Evolutionary conservation across 768 basidiomycete species (phyloP), one percentile per base, ranked within the genome.

Genomic region (Coprinopsis sp.): DNA sequence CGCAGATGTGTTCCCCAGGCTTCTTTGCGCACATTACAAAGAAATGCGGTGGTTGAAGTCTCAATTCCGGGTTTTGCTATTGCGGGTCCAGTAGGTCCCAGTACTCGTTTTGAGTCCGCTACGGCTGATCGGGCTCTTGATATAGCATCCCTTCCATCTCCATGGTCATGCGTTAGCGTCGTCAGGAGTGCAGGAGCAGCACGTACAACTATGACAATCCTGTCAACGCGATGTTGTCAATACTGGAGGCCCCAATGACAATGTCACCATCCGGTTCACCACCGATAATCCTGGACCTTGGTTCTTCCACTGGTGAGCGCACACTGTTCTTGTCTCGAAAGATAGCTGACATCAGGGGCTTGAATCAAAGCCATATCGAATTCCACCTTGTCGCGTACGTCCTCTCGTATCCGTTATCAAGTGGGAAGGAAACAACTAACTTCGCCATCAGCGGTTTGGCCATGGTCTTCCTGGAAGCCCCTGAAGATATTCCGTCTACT

Each of bases 231-330:
- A 86, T 57, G 78, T 79, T 2, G 73, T 82, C 29, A 66, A 60
- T 44, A 70, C 74, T 6, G 68, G 70, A 6, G 33, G 51, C 25
- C 54, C 50, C 16, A 59, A 57, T 0, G 74, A 74, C 46, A 69
- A 69, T 18, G 72, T 76, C 19, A 77, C 77, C 0, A 66, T 89
- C 33, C 76, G 84, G 5, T 87, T 84, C 65, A 62, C 61, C 23
- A 83, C 84, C 0, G 77, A 88, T 55, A 87, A 87, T 60, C 62
- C 83, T 2, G 86, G 84, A 3, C 77, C 78, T 6, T 83, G 79
- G 74, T 65, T 77, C 49, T 57, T 76, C 46, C 74, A 74, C 36
- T 73, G 67, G 67, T 53, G 33, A 16, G 37, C 14, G 12, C 12
- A 21, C 29, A 37, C 3, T 37, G 7, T 33, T 31, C 12, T 28